A percentile compares a stretch with the other conserved stretches of the same genome.
Evolutionary conservation across 2,329 filamentous ascomycete species (phyloP).

Genomic region (Alternaria angustiovoidea): DNA sequence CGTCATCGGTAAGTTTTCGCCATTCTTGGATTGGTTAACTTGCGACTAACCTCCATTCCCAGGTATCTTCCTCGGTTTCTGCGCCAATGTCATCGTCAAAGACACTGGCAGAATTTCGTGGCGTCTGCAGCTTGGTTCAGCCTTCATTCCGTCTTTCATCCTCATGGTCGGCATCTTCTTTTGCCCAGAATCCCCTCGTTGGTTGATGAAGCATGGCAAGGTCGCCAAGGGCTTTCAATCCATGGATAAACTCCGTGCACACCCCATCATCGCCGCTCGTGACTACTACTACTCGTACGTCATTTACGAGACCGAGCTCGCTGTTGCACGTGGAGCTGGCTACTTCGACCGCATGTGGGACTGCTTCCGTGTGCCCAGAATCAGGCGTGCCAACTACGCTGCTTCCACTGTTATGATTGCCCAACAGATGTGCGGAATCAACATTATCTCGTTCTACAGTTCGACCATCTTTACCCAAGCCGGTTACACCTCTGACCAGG

Average conservation of each 20-base stretch:
- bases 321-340: conserved; percentile 42
- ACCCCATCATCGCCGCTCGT: conserved; percentile 46
- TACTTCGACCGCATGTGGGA: conserved; percentile 57
- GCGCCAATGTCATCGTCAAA: conserved; percentile 59
- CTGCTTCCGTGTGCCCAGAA: conserved; percentile 54
- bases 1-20: conserved; percentile 35
- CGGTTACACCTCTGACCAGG: conserved; percentile 38
- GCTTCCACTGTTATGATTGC: conserved; percentile 53
- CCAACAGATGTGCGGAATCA: conserved; percentile 59
- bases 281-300: conserved; percentile 51
- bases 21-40: conserved; percentile 8
- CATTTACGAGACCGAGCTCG: conserved; percentile 47
- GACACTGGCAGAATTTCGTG: conserved; percentile 48
- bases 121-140: conserved; percentile 50
- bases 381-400: conserved; percentile 50
- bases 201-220: conserved; percentile 50
- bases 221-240: conserved; percentile 56
- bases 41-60: conserved; percentile 11
- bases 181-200: conserved; percentile 52
- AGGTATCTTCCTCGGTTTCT: conserved; percentile 57
- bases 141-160: conserved; percentile 51
- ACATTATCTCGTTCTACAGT: conserved; percentile 85
- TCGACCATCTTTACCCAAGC: conserved; percentile 71
- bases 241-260: conserved; percentile 54
- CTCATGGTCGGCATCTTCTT: conserved; percentile 48